phyloP scores from a whole-genome alignment of 371 early-diverging fungal genomes.

The Haplosporangium sp. region DNA sequence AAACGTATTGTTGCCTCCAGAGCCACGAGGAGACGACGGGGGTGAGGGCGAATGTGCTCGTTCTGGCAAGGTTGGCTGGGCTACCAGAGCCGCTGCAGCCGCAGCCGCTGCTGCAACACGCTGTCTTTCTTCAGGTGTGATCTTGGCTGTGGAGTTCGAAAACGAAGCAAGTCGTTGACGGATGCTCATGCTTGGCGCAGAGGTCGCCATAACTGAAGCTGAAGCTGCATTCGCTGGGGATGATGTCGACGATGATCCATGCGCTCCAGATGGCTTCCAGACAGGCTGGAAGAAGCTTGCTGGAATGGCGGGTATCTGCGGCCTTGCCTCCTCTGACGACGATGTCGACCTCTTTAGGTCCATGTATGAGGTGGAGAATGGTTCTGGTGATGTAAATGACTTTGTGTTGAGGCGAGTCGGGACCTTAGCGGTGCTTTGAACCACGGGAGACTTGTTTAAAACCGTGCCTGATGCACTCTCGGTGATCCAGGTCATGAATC shows the following conservation, averaged over 20 bases:
- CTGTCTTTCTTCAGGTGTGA: conserved; percentile 46
- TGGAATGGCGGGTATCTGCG: conserved; percentile 52
- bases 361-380: conserved; percentile 11
- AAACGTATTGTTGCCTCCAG: conserved; percentile 14
- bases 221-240: conserved; percentile 1
- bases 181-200: conserved; percentile 45
- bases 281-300: conserved; percentile 52
- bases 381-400: conserved; percentile 29
- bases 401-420: conserved; percentile 38
- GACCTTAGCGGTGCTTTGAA: conserved; percentile 43
- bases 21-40: conserved; percentile 44
- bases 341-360: conserved; percentile 2
- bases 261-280: conserved; percentile 25
- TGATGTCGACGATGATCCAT: conserved; percentile 24
- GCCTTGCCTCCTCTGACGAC: conserved; percentile 28
- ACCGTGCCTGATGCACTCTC: conserved; percentile 52
- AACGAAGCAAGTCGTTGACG: conserved; percentile 50
- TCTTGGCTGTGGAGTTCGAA: conserved; percentile 41
- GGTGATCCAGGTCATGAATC: conserved; percentile 49
- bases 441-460: conserved; percentile 39
- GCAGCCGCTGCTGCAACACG: conserved; percentile 44
- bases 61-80: conserved; percentile 27
- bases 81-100: conserved; percentile 33
- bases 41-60: conserved; percentile 52
- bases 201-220: conserved; percentile 25